These are phyloP conservation scores for Capsicum baccatum DNA, from an alignment of 257 asterid species.

Conservation along the genomic window DNA sequence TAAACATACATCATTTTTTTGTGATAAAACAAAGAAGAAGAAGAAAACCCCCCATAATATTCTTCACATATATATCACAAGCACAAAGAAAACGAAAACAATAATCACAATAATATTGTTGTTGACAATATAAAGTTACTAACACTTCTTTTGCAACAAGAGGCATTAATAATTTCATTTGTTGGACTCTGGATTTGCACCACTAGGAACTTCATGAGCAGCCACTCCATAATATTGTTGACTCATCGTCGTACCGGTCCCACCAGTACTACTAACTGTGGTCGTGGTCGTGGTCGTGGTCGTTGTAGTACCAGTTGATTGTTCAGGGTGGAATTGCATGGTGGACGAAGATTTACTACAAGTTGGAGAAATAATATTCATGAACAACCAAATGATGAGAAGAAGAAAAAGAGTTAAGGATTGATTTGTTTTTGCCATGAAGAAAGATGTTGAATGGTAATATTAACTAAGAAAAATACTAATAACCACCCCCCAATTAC, in stretches of 20 bases:
- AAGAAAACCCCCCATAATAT: not conserved
- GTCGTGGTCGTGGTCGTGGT: not conserved
- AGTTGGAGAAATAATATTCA: not conserved
- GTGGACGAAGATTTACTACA: not conserved
- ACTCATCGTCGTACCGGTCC: not conserved
- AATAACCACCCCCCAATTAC: constrained; percentile 69
- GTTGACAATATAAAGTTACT: not conserved
- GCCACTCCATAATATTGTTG: constrained; percentile 50
- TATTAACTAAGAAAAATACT: constrained; percentile 40
- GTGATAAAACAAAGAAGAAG: not conserved
- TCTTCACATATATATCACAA: constrained; percentile 5
- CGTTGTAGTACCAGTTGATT: not conserved
- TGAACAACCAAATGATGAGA: constrained; percentile 39
- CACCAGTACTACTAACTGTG: not conserved
- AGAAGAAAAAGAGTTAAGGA: constrained; percentile 35
- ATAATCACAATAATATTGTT: not conserved
- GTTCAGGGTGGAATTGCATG: constrained; percentile 37
- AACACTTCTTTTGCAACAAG: not conserved
- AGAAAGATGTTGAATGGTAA: constrained; percentile 39
- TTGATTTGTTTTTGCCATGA: constrained; percentile 63
- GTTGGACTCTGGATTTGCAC: constrained; percentile 87
- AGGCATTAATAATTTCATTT: constrained; percentile 30
- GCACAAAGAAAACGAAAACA: not conserved
- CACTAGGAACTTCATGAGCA: constrained; percentile 90
- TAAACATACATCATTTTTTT: not conserved